phyloP scores from a whole-genome alignment of 495 filamentous ascomycete species.

The Peziza echinospora region DNA sequence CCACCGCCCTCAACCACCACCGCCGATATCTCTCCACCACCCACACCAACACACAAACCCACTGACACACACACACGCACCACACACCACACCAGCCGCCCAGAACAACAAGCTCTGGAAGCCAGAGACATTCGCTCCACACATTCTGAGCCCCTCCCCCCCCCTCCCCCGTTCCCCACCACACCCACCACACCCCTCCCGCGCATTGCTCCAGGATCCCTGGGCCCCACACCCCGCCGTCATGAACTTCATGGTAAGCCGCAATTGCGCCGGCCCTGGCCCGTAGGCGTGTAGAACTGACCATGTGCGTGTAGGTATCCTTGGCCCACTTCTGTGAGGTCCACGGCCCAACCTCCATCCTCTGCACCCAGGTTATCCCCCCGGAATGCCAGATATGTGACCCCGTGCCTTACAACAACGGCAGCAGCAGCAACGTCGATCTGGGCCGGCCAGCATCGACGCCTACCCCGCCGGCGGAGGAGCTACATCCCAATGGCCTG shows the following conservation, averaged over 20 bases:
- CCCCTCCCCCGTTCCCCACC: too few relatives aligned
- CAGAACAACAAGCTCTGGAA: too few relatives aligned
- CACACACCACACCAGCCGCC: too few relatives aligned
- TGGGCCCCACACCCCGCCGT: not conserved
- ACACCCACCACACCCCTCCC: too few relatives aligned
- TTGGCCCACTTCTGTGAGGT: constrained; percentile 92
- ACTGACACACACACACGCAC: too few relatives aligned
- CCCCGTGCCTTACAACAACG: constrained; percentile 23
- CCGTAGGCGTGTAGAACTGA: too few relatives aligned
- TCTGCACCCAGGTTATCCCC: constrained; percentile 76
- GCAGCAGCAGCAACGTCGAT: constrained; percentile 17
- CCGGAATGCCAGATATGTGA: constrained; percentile 57
- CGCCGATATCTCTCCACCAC: too few relatives aligned
- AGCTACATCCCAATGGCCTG: constrained; percentile 12
- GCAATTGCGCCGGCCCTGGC: too few relatives aligned
- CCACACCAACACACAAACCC: too few relatives aligned
- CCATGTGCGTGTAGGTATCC: constrained; percentile 76
- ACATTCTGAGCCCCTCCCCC: too few relatives aligned
- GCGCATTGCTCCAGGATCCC: not conserved
- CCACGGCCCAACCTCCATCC: constrained; percentile 83
- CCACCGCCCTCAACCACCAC: too few relatives aligned
- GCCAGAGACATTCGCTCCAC: too few relatives aligned
- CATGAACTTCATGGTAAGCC: constrained; percentile 21
- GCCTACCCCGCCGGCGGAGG: constrained; percentile 23
- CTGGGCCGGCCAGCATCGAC: constrained; percentile 18